Conservation (phyloP, 331 rosid species). For the Acacia pycnantha region DNA sequence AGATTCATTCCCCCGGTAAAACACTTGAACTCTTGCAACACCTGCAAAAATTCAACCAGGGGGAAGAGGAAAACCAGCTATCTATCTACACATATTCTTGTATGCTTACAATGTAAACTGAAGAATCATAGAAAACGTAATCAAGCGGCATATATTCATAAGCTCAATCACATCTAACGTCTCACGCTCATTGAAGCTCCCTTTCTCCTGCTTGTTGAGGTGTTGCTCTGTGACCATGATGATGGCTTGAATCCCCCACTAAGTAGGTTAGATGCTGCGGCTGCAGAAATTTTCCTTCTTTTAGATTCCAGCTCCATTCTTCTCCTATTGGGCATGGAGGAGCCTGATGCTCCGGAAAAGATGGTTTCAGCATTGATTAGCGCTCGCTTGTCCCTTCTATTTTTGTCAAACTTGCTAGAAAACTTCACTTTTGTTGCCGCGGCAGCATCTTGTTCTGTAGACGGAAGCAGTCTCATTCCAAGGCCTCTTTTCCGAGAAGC, state of each 20-base stretch:
- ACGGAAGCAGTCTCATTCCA: conserved; percentile 71
- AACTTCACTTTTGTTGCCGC: conserved; percentile 65
- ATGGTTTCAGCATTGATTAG: conserved; percentile 62
- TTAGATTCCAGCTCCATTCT: conserved; percentile 64
- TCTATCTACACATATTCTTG: not conserved
- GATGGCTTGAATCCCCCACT: conserved; percentile 67
- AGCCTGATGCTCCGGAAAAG: conserved; percentile 52
- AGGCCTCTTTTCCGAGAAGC: conserved; percentile 70
- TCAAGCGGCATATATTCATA: conserved; percentile 27
- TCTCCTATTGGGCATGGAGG: conserved; percentile 48
- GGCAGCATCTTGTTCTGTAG: conserved; percentile 57
- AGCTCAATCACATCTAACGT: conserved; percentile 18
- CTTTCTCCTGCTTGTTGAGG: conserved; percentile 34
- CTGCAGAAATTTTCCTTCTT: conserved; percentile 73
- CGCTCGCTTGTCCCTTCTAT: conserved; percentile 71
- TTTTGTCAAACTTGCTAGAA: conserved; percentile 59
- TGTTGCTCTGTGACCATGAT: conserved; percentile 57
- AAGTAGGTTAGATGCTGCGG: conserved; percentile 58
- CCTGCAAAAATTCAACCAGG: not conserved
- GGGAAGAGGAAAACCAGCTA: not conserved
- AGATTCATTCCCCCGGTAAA: not conserved
- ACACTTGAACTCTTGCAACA: not conserved
- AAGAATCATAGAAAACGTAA: conserved; percentile 5
- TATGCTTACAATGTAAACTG: not conserved
- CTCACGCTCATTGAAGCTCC: conserved; percentile 36